Percentiles rank a stretch among this genome's conserved stretches.
phyloP scores from a whole-genome alignment of 352 stramenopile species.

The Peronospora belbahrii region DNA sequence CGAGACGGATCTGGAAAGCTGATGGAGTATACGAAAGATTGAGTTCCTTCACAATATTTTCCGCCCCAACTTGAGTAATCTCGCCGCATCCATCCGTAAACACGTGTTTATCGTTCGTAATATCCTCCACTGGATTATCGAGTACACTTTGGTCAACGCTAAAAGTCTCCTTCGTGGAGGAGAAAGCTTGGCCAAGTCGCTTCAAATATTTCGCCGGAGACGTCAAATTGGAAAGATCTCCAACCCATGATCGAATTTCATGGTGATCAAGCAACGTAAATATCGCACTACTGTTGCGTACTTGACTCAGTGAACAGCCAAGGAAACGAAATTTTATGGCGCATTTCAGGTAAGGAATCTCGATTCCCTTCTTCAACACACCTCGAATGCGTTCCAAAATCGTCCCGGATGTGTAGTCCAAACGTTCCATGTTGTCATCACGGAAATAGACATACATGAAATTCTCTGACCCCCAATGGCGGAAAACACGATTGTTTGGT shows the following conservation, averaged over 20 bases:
- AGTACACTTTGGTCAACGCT: constrained; percentile 36
- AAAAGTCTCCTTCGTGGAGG: constrained; percentile 51
- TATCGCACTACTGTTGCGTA: constrained; percentile 61
- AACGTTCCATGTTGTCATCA: constrained; percentile 65
- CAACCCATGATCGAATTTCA: constrained; percentile 47
- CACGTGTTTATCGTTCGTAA: constrained; percentile 31
- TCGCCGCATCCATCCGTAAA: constrained; percentile 77
- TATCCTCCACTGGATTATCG: constrained; percentile 37
- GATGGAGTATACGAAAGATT: constrained; percentile 37
- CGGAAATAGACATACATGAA: constrained; percentile 83
- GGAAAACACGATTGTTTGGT: constrained; percentile 61
- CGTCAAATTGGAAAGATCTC: constrained; percentile 42
- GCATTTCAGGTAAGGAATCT: constrained; percentile 22
- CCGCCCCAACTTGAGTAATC: constrained; percentile 34
- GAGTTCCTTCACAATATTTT: constrained; percentile 31
- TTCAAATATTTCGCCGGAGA: constrained; percentile 71
- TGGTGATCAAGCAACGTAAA: constrained; percentile 58
- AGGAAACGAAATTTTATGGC: constrained; percentile 45
- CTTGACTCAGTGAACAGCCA: constrained; percentile 65
- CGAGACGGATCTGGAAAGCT: constrained; percentile 69
- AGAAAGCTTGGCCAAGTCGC: constrained; percentile 67
- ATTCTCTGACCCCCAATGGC: constrained; percentile 54
- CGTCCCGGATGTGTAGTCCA: constrained; percentile 40
- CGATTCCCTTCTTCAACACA: constrained; percentile 36
- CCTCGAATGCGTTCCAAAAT: constrained; percentile 35